Conservation (phyloP, 257 asterid species). For the Nicotiana knightiana region DNA sequence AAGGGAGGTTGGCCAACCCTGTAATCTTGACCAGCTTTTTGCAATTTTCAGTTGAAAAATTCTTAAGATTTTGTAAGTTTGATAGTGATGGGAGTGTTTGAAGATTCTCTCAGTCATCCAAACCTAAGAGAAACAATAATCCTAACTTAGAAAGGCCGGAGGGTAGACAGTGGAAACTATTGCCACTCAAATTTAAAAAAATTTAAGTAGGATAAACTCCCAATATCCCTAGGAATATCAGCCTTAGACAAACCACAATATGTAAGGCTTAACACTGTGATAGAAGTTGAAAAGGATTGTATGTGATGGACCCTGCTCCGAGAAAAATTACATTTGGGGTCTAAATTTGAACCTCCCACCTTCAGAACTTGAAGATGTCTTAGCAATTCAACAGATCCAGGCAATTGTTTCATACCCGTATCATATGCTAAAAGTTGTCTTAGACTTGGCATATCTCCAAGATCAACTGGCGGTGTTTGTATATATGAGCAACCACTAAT, state of each 20-base stretch:
- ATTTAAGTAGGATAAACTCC: background rate
- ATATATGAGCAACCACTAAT: too few species aligned
- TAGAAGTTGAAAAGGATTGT: too few species aligned
- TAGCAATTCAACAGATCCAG: too few species aligned
- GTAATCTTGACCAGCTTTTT: background rate
- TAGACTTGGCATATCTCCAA: too few species aligned
- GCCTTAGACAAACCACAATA: background rate
- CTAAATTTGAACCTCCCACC: too few species aligned
- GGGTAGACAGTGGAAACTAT: background rate
- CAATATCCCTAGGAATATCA: background rate
- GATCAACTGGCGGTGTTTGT: too few species aligned
- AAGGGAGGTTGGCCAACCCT: background rate
- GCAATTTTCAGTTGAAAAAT: background rate
- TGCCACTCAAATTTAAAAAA: background rate
- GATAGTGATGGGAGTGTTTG: background rate
- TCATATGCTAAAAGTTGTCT: too few species aligned
- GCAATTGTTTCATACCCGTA: too few species aligned
- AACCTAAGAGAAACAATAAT: background rate
- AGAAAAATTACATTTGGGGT: too few species aligned
- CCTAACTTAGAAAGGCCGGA: background rate
- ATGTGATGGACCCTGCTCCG: too few species aligned
- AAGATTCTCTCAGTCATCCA: background rate
- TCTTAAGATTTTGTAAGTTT: too few species aligned
- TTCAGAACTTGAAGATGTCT: too few species aligned
- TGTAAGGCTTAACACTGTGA: background rate